A percentile compares a stretch with the other conserved stretches of the same genome.
Conservation (phyloP, 2,329 filamentous ascomycete species). For the Claviceps monticola region DNA sequence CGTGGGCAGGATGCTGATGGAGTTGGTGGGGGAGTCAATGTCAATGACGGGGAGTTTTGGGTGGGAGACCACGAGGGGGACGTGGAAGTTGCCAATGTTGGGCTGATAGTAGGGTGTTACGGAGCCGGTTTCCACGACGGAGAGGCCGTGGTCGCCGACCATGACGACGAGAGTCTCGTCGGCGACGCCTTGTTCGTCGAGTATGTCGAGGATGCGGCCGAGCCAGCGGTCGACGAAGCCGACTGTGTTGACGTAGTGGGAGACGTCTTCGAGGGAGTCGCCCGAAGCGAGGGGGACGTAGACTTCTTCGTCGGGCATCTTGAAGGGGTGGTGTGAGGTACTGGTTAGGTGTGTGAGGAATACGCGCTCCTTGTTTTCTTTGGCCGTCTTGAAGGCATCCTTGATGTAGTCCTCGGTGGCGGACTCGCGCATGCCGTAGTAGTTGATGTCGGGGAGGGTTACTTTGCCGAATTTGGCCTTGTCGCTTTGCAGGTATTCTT, state of each 20-base stretch:
- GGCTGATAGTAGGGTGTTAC: constrained; percentile 20
- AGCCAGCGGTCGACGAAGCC: constrained; percentile 21
- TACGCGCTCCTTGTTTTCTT: constrained; percentile 17
- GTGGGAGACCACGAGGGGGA: constrained; percentile 21
- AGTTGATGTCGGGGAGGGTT: constrained; percentile 19
- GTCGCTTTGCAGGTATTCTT: constrained; percentile 17
- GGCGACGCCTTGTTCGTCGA: constrained; percentile 17
- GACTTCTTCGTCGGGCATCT: constrained; percentile 15
- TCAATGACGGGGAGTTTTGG: constrained; percentile 19
- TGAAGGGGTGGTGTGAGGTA: constrained; percentile 22
- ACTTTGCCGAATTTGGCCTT: constrained; percentile 17
- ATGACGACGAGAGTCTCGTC: constrained; percentile 20
- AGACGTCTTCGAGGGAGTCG: constrained; percentile 16
- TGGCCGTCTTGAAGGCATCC: constrained; percentile 17
- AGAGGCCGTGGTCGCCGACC: constrained; percentile 20
- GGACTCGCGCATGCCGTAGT: constrained; percentile 21
- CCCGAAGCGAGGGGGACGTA: constrained; percentile 14
- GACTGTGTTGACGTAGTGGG: constrained; percentile 19
- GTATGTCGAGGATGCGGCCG: constrained; percentile 16
- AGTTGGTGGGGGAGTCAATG: constrained; percentile 18
- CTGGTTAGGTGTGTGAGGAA: constrained; percentile 23
- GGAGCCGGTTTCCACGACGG: constrained; percentile 17
- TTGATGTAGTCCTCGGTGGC: constrained; percentile 19
- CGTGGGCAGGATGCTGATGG: constrained; percentile 20
- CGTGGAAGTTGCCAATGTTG: constrained; percentile 20